Evolutionary conservation across 2,329 filamentous ascomycete species (phyloP).

Genomic region (Helotiales sp.): DNA sequence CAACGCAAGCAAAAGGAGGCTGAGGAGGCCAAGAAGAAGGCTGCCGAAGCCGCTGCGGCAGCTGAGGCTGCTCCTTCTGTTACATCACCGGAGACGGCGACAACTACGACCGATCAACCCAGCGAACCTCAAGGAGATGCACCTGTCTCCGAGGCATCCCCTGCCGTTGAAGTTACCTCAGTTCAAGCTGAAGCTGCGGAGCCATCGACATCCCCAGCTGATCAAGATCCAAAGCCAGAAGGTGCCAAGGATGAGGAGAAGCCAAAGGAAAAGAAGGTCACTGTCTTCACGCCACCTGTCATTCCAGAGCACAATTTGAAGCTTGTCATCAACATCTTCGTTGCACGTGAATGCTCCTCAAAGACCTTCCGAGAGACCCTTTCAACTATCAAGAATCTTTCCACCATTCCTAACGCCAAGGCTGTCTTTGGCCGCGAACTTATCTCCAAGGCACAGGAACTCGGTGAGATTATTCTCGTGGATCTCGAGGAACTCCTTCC

Average conservation of each 20-base stretch:
- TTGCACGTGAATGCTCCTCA: conserved; percentile 92
- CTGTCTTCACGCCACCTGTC: conserved; percentile 75
- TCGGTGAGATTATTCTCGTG: conserved; percentile 82
- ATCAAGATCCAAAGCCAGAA: conserved; percentile 11
- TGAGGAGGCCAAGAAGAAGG: conserved; percentile 55
- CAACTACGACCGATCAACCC: conserved; percentile 26
- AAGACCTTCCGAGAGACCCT: conserved; percentile 98
- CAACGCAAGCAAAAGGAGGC: conserved; percentile 83
- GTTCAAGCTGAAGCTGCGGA: conserved; percentile 29
- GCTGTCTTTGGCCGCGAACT: conserved; percentile 91
- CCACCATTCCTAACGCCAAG: conserved; percentile 88
- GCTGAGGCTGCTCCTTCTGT: conserved; percentile 34
- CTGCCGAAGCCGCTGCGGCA: conserved; percentile 31
- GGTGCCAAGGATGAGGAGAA: conserved; percentile 31
- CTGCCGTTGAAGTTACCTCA: conserved; percentile 22
- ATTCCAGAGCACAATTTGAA: conserved; percentile 89
- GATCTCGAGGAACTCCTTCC: conserved; percentile 85
- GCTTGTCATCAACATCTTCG: conserved; percentile 94
- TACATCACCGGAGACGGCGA: conserved; percentile 31
- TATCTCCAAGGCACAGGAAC: conserved; percentile 80
- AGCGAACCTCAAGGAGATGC: conserved; percentile 27
- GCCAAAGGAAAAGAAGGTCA: conserved; percentile 43
- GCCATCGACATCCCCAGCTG: conserved; percentile 20
- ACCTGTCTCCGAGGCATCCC: conserved; percentile 15
- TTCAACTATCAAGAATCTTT: conserved; percentile 98